Base-by-base conservation (phyloP, 1,284 basidiomycete genomes). In the Trichosporon sp. region DNA sequence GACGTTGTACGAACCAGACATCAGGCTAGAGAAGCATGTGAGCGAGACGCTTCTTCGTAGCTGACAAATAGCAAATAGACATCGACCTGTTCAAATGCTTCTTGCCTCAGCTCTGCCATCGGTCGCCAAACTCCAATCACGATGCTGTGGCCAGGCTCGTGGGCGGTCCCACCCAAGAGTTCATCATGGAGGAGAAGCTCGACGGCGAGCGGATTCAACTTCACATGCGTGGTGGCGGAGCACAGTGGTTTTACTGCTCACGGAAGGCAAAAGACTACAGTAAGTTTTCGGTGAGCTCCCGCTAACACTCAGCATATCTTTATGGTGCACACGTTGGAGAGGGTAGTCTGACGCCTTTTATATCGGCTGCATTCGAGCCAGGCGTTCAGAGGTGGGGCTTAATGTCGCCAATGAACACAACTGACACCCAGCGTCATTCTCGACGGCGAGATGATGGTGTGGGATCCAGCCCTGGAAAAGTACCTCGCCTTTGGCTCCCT, bases 361-460 rank as follows among this genome's bases (percentile, higher is more conserved):
- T 98, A 66, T 87, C 90, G 65, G 79, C 84, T 1, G 90, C 89
- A 0, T 93, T 98, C 72, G 87, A 91, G 74, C 78, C 86, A 1
- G 87, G 89, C 3, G 87, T 97, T 3, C 87, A 91, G 11, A 90
- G 93, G 93, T 95, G 75, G 75, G 92, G 42, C 31, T 1, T 13
- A 3, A 5, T n/a, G 4, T 5, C 12, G 11, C n/a, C 18, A 8
- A 4, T 62, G 7, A 12, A 32, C 15, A 8, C 44, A 18, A 42
- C 70, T 70, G 27, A 68, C 21, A 1, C 53, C 5, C 70, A 96
- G 95, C 64, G 89, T 95, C 74, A 92, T 98, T 58, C 83, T 98
- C 18, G 95, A 98, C 75, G 95, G 95, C 0, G 95, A 98, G 81
- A 97, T 98, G 95, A 84, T 98, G 53, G 95, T 95, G 2, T 97